Evolutionary conservation across 148 eudicot genomes (phyloP).

Genomic region (Camellia japonica): DNA sequence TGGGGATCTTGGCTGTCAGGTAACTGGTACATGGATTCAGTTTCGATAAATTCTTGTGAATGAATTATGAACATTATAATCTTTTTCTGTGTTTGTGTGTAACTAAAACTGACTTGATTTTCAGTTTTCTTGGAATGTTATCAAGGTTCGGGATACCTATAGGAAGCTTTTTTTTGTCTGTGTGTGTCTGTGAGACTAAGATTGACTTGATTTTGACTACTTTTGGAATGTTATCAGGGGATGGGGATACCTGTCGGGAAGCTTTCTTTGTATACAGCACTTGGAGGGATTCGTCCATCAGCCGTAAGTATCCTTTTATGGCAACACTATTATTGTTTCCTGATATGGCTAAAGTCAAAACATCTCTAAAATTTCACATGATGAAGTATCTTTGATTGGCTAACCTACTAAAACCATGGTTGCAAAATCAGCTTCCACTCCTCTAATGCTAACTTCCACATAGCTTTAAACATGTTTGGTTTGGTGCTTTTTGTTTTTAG

Average conservation of each 20-base stretch:
- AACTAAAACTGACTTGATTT: not conserved
- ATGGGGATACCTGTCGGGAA: constrained; percentile 99
- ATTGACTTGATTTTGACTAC: not conserved
- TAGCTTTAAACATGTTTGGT: no score
- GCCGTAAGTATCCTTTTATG: constrained; percentile 50
- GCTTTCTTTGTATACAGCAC: constrained; percentile 86
- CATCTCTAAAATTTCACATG: no score
- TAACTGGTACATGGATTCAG: constrained; percentile 13
- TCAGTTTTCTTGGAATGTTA: constrained; percentile 6
- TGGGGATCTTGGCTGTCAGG: constrained; percentile 99
- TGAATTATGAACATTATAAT: not conserved
- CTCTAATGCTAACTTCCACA: no score
- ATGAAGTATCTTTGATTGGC: no score
- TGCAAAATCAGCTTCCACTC: no score
- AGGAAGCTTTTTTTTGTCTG: constrained; percentile 26
- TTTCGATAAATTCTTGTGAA: not conserved
- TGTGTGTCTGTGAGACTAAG: not conserved
- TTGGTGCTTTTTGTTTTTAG: no score
- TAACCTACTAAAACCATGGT: no score
- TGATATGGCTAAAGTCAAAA: no score
- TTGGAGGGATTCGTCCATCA: constrained; percentile 96
- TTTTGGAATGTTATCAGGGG: constrained; percentile 50
- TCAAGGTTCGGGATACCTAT: constrained; percentile 98
- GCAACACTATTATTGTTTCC: no score
- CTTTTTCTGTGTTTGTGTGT: not conserved